A percentile compares a stretch with the other conserved stretches of the same genome.
Conservation (phyloP, 2,329 filamentous ascomycete species). For the Chalara sp. region DNA sequence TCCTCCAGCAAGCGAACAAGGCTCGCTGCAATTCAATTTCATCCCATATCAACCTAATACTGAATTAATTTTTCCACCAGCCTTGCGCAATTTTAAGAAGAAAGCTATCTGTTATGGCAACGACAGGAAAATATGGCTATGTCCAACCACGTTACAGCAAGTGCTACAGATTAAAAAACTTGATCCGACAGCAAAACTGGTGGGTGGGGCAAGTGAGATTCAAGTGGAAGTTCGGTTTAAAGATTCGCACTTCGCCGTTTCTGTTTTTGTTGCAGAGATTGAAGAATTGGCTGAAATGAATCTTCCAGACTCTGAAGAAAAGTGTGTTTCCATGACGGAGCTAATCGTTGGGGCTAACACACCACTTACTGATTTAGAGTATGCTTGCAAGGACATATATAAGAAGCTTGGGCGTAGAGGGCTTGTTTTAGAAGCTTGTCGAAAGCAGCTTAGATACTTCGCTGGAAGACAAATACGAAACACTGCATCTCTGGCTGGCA, state of each 20-base stretch:
- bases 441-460: conserved; percentile 90
- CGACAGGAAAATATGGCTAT: conserved; percentile 85
- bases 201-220: conserved; percentile 90
- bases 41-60: conserved; percentile 88
- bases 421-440: conserved; percentile 63
- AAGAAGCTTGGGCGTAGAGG: conserved; percentile 56
- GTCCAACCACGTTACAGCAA: conserved; percentile 77
- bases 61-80: conserved; percentile 86
- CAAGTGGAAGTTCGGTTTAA: conserved; percentile 99
- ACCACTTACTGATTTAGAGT: conserved; percentile 77
- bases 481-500: conserved; percentile 88
- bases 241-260: conserved; percentile 77
- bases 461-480: conserved; percentile 92
- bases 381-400: conserved; percentile 31
- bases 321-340: neutral
- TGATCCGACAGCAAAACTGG: conserved; percentile 80
- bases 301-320: conserved; percentile 48
- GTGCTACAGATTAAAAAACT: conserved; percentile 81
- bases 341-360: neutral
- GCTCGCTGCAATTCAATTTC: conserved; percentile 39
- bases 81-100: conserved; percentile 72
- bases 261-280: conserved; percentile 88
- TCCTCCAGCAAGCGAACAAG: conserved; percentile 6
- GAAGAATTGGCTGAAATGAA: conserved; percentile 75
- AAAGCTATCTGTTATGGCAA: conserved; percentile 83